Conservation (phyloP, 2,329 filamentous ascomycete genomes). For the Mycosphaerelloides madeirae region DNA sequence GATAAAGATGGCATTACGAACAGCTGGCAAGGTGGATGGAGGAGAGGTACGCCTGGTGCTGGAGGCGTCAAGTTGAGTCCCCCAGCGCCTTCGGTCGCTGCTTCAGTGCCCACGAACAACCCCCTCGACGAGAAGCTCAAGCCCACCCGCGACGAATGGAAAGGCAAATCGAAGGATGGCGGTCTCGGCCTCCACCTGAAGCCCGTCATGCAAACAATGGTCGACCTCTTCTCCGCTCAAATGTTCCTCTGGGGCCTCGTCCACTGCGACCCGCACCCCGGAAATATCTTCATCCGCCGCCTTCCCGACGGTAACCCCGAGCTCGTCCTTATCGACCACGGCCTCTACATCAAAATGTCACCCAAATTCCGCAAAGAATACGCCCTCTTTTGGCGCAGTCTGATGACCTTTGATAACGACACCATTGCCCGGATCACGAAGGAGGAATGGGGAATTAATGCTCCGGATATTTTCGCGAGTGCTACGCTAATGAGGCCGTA, state of each 20-base stretch:
- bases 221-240: conserved; percentile 93
- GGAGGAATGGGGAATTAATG: conserved; percentile 78
- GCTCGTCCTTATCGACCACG: conserved; percentile 94
- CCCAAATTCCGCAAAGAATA: conserved; percentile 82
- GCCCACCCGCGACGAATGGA: conserved; percentile 75
- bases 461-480: conserved; percentile 84
- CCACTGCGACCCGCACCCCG: conserved; percentile 94
- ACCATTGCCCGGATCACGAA: conserved; percentile 68
- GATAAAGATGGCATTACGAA: conserved; percentile 77
- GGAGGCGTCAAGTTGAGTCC: conserved; percentile 59
- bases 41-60: conserved; percentile 72
- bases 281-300: conserved; percentile 92
- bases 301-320: conserved; percentile 77
- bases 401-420: conserved; percentile 88
- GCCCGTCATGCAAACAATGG: conserved; percentile 93
- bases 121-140: conserved; percentile 62
- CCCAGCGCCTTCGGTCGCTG: conserved; percentile 33
- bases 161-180: conserved; percentile 64
- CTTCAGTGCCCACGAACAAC: conserved; percentile 39
- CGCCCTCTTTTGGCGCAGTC: conserved; percentile 83
- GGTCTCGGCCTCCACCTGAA: conserved; percentile 78
- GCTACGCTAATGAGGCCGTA: conserved; percentile 89
- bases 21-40: conserved; percentile 73
- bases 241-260: conserved; percentile 97
- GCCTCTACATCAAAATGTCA: conserved; percentile 88